These are phyloP conservation scores for Didymella segeticola DNA, from an alignment of 2,329 filamentous ascomycete genomes.

Conservation along the genomic window DNA sequence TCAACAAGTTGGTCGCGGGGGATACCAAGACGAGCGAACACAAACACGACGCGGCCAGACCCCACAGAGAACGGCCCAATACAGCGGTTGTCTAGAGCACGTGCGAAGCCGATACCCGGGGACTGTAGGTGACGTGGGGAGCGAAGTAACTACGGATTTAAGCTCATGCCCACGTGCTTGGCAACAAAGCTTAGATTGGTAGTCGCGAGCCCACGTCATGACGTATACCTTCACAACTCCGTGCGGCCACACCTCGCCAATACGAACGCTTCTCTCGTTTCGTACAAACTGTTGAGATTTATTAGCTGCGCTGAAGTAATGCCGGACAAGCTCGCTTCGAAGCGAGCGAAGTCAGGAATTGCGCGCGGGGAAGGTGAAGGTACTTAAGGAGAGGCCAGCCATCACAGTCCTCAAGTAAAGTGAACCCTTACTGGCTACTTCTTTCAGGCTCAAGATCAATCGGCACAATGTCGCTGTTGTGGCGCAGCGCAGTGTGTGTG, in stretches of 20 bases:
- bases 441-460: too few relatives aligned
- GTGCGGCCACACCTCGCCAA: background rate
- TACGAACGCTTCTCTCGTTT: background rate
- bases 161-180: constrained; percentile 9
- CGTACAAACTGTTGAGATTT: background rate
- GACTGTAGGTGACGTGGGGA: background rate
- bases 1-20: too few relatives aligned
- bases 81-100: background rate
- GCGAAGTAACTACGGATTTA: background rate
- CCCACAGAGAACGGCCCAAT: too few relatives aligned
- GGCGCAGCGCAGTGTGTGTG: background rate
- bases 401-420: background rate
- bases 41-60: too few relatives aligned
- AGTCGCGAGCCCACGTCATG: background rate
- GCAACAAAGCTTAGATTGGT: constrained; percentile 10
- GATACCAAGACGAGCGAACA: too few relatives aligned
- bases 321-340: background rate
- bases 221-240: background rate
- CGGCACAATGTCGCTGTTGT: background rate
- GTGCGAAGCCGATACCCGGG: background rate
- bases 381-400: background rate
- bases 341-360: background rate
- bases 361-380: background rate
- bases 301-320: background rate
- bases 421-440: background rate